A percentile compares a stretch with the other conserved stretches of the same genome.
Conservation (phyloP, 441 rosid genomes). For the Geranium incanum region DNA sequence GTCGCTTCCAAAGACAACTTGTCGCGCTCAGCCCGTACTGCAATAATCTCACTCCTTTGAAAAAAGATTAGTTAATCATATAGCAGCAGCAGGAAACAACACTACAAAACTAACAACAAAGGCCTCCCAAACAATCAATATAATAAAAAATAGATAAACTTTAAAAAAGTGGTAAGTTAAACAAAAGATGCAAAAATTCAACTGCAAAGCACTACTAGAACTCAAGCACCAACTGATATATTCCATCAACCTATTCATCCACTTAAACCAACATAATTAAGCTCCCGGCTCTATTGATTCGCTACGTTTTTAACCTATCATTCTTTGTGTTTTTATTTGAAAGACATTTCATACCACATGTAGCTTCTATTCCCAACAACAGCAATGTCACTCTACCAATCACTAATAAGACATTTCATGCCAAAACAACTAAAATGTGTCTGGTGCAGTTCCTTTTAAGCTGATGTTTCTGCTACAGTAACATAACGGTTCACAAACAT, state of each 20-base stretch:
- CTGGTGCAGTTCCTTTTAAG: neutral
- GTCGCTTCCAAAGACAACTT: constrained; percentile 65
- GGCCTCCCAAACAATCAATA: neutral
- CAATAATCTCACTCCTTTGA: constrained; percentile 61
- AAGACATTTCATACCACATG: neutral
- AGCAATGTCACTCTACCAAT: neutral
- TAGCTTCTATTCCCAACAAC: neutral
- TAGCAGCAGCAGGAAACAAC: neutral
- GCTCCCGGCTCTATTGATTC: neutral
- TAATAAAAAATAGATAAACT: neutral
- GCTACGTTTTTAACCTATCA: neutral
- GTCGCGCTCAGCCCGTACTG: constrained; percentile 67
- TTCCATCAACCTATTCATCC: neutral
- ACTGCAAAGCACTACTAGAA: neutral
- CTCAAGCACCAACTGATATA: neutral
- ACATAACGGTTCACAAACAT: neutral
- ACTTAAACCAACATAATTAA: neutral
- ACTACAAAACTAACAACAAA: neutral
- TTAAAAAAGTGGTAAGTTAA: too few relatives aligned
- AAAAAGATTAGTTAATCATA: constrained; percentile 5
- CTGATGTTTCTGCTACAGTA: neutral
- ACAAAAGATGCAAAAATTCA: neutral
- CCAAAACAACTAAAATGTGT: neutral
- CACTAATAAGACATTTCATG: neutral
- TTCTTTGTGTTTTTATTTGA: neutral